phyloP scores from a whole-genome alignment of 140 eudicot species.

The Cichorium intybus region DNA sequence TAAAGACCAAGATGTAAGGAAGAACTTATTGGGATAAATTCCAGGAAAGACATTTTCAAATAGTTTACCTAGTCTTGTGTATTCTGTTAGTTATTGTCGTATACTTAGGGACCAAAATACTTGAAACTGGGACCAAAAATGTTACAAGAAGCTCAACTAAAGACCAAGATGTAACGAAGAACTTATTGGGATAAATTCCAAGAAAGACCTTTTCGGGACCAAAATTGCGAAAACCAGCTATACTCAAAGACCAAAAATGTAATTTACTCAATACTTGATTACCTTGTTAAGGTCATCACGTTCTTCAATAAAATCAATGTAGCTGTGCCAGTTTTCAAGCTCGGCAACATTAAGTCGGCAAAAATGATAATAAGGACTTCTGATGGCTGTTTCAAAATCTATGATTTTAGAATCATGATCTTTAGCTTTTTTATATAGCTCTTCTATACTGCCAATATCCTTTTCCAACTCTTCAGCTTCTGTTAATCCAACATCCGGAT shows the following conservation, averaged over 20 bases:
- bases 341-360: constrained; percentile 84
- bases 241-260: constrained; percentile 22
- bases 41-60: too few species aligned
- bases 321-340: constrained; percentile 95
- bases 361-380: constrained; percentile 96
- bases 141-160: too few species aligned
- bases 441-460: constrained; percentile 88
- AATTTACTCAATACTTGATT: constrained; percentile 29
- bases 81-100: too few species aligned
- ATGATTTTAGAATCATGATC: constrained; percentile 84
- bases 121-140: too few species aligned
- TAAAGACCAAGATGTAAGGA: too few species aligned
- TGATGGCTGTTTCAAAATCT: constrained; percentile 90
- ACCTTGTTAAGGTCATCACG: constrained; percentile 88
- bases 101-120: too few species aligned
- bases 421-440: constrained; percentile 85
- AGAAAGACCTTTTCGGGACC: too few species aligned
- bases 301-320: constrained; percentile 90
- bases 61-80: too few species aligned
- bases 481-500: constrained; percentile 69
- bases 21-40: too few species aligned
- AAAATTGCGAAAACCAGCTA: too few species aligned
- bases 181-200: too few species aligned
- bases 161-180: too few species aligned
- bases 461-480: constrained; percentile 97